Evolutionary conservation across 495 filamentous ascomycete genomes (phyloP), one percentile per base, ranked within the genome.

Genomic region (Penicillium robsamsonii): DNA sequence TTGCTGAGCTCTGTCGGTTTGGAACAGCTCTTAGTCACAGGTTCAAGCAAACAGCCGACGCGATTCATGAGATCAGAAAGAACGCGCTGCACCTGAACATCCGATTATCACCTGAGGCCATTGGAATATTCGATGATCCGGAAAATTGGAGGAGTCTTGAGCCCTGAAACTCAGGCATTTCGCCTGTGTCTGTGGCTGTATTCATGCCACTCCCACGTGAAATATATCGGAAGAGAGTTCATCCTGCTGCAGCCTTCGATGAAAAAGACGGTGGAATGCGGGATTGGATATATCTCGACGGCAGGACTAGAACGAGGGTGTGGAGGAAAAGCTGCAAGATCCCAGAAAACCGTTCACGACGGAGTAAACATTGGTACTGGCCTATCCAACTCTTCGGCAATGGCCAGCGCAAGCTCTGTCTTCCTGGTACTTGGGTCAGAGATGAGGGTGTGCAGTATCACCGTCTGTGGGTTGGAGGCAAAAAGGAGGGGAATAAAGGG

Each of bases 1-100:
- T 78, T 46, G 43, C 59, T 35, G 70, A 76, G 25, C 55, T 76
- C 15, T 73, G 70, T 52, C 68, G 65, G 7, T 63, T 69, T 51
- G 52, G 71, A 7, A 56, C 50, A 10, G 65, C 65, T 0, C 65
- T 76, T 40, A 60, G 68, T 31, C 62, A 62, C 18, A 66, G 62
- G 35, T 70, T 69, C 37, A 54, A 66, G 20, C 49, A 58, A 25
- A 70, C 64, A 15, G 66, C 70, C 38, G 57, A 60, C 2, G 59
- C 67, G 31, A 56, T 75, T 24, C 56, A 58, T 2, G 62, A 62
- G 10, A 58, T 76, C 18, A 61, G 66, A 45, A 54, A 50, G 8
- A 57, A 59, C 0, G 57, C 62, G 2, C 47, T 60, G 38, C 48
- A 53, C 10, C 62, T 52, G 43, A 47, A 27, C 3, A 60, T 72